Percentiles rank a stretch among this genome's conserved stretches.
Evolutionary conservation across 192 early-diverging fungal species (phyloP).

Genomic region (Thamnidium elegans): DNA sequence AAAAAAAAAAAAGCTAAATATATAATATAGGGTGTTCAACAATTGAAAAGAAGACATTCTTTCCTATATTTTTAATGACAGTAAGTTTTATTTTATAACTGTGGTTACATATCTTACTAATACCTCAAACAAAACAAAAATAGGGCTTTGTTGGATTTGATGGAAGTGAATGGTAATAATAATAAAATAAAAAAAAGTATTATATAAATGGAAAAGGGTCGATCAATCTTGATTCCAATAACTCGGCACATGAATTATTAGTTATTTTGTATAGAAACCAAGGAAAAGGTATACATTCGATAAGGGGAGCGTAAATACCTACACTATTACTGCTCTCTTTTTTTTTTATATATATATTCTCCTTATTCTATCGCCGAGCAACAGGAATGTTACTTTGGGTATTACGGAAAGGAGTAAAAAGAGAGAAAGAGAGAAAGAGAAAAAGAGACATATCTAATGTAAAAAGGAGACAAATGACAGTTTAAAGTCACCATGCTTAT

Average conservation of each 20-base stretch:
- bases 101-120: neutral
- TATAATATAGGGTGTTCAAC: constrained; percentile 62
- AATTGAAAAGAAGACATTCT: constrained; percentile 91
- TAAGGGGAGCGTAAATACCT: too few relatives aligned
- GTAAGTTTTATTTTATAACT: constrained; percentile 30
- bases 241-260: neutral
- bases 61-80: constrained; percentile 86
- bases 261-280: neutral
- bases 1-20: constrained; percentile 1
- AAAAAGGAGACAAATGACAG: too few relatives aligned
- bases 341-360: neutral
- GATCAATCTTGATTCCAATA: neutral
- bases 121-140: neutral
- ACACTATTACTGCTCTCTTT: neutral
- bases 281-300: neutral
- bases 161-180: constrained; percentile 42
- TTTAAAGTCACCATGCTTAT: too few relatives aligned
- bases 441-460: too few relatives aligned
- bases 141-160: constrained; percentile 74
- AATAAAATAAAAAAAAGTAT: neutral
- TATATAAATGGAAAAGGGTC: neutral
- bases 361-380: neutral
- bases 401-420: too few relatives aligned
- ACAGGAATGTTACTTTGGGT: neutral
- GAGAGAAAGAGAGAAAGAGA: too few relatives aligned